These are phyloP conservation scores for Fusarium luffae DNA, from an alignment of 2,329 filamentous ascomycete genomes.

Conservation along the genomic window DNA sequence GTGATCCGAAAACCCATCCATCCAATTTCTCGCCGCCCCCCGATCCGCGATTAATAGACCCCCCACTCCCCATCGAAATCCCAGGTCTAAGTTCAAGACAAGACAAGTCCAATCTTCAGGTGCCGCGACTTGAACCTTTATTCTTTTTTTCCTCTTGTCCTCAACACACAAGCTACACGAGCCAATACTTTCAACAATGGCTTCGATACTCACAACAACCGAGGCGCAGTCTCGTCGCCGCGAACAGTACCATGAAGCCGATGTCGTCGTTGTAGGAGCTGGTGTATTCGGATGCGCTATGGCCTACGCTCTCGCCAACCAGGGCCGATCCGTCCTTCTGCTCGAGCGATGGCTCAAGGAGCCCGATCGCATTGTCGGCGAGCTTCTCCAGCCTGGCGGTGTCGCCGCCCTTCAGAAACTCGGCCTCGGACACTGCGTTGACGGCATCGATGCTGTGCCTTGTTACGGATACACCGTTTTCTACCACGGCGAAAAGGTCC, in stretches of 20 bases:
- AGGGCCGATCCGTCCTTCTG: constrained; percentile 90
- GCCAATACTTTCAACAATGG: constrained; percentile 46
- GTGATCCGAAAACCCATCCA: constrained; percentile 23
- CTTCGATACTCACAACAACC: constrained; percentile 48
- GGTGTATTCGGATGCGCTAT: constrained; percentile 90
- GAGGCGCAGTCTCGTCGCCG: constrained; percentile 62
- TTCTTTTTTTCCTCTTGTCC: neutral
- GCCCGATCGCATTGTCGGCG: constrained; percentile 95
- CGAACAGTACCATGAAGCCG: constrained; percentile 70
- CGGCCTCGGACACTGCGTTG: constrained; percentile 83
- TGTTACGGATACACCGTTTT: constrained; percentile 90
- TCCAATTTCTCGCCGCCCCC: constrained; percentile 40
- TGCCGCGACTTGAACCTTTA: constrained; percentile 3
- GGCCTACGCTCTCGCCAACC: constrained; percentile 84
- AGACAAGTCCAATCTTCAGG: constrained; percentile 7
- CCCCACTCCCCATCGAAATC: constrained; percentile 37
- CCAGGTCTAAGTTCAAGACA: constrained; percentile 16
- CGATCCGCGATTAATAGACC: constrained; percentile 33
- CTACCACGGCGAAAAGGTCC: constrained; percentile 78
- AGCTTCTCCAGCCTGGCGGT: constrained; percentile 93
- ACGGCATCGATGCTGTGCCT: constrained; percentile 86
- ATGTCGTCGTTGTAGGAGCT: constrained; percentile 92
- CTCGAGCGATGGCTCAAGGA: constrained; percentile 91
- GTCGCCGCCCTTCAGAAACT: constrained; percentile 82
- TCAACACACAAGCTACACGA: constrained; percentile 1